Evolutionary conservation across 352 stramenopile species (phyloP).

Genomic region (Pythium rhizo-oryzae): DNA sequence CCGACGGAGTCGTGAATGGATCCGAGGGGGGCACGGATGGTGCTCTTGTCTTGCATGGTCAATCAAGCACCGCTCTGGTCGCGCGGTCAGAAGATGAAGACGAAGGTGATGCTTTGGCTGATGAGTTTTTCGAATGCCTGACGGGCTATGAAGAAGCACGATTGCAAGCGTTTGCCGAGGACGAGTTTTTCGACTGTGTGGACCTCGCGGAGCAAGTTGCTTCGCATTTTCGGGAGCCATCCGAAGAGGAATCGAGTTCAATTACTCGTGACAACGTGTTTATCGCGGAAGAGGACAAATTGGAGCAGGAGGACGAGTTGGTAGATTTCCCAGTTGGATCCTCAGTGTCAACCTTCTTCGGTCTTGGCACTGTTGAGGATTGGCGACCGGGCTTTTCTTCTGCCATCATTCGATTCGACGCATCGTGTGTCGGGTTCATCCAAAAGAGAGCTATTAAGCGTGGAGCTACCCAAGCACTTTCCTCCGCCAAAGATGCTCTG

Average conservation of each 20-base stretch:
- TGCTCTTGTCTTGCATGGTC: slow-evolving; percentile 5
- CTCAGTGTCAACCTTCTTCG: slow-evolving; percentile 66
- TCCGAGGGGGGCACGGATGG: not conserved
- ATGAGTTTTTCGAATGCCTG: slow-evolving; percentile 86
- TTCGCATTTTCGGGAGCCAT: slow-evolving; percentile 36
- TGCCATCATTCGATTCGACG: slow-evolving; percentile 42
- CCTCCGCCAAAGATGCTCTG: slow-evolving; percentile 37
- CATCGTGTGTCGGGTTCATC: slow-evolving; percentile 54
- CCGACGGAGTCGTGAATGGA: not conserved
- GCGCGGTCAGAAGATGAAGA: slow-evolving; percentile 2
- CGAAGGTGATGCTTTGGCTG: slow-evolving; percentile 61
- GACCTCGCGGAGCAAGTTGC: slow-evolving; percentile 64
- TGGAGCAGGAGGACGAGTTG: slow-evolving; percentile 20
- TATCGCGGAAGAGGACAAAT: slow-evolving; percentile 18
- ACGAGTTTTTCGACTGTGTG: slow-evolving; percentile 87
- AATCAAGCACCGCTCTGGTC: not conserved
- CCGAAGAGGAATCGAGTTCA: not conserved
- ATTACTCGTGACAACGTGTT: not conserved
- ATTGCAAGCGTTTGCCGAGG: slow-evolving; percentile 72
- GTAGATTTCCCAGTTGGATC: slow-evolving; percentile 59
- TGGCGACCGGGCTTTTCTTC: slow-evolving; percentile 43
- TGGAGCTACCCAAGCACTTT: slow-evolving; percentile 56
- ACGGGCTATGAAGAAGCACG: slow-evolving; percentile 55
- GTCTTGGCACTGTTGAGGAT: slow-evolving; percentile 55
- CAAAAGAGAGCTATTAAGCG: slow-evolving; percentile 61